A percentile compares a stretch with the other conserved stretches of the same genome.
Evolutionary conservation across 2,329 filamentous ascomycete species (phyloP).

Genomic region (Didymella pinodella): DNA sequence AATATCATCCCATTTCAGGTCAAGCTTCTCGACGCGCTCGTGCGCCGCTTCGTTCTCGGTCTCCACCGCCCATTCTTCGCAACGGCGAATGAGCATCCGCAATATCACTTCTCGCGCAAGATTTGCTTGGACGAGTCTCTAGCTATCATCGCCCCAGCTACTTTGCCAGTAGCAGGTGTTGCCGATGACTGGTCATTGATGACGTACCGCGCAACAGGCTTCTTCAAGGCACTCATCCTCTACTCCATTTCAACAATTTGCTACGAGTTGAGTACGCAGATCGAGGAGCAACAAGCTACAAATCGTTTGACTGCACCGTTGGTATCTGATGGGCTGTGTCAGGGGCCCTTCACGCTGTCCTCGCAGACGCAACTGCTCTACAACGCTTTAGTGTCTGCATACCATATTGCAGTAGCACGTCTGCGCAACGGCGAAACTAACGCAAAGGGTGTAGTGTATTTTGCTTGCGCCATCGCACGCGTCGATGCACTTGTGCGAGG

Average conservation of each 20-base stretch:
- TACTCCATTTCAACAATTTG: constrained; percentile 37
- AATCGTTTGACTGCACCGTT: constrained; percentile 19
- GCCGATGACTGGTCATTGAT: constrained; percentile 38
- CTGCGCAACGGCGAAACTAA: constrained; percentile 39
- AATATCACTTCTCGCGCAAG: constrained; percentile 61
- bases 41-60: constrained; percentile 63
- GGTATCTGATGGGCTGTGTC: constrained; percentile 1
- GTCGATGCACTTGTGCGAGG: constrained; percentile 34
- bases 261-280: constrained; percentile 32
- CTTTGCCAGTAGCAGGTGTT: constrained; percentile 9
- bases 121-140: constrained; percentile 54
- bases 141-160: constrained; percentile 30
- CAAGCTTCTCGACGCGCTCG: constrained; percentile 61
- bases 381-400: constrained; percentile 19
- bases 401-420: constrained; percentile 22
- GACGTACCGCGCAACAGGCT: constrained; percentile 31
- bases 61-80: constrained; percentile 61
- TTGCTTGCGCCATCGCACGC: constrained; percentile 31
- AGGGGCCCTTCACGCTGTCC: constrained; percentile 11
- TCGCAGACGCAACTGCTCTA: constrained; percentile 26
- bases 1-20: constrained; percentile 51
- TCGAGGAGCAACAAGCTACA: constrained; percentile 30
- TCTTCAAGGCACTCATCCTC: constrained; percentile 36
- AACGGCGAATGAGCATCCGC: constrained; percentile 54
- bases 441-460: constrained; percentile 34